Conservation (phyloP, 192 early-diverging fungal species). For the Entomortierella chlamydospora region DNA sequence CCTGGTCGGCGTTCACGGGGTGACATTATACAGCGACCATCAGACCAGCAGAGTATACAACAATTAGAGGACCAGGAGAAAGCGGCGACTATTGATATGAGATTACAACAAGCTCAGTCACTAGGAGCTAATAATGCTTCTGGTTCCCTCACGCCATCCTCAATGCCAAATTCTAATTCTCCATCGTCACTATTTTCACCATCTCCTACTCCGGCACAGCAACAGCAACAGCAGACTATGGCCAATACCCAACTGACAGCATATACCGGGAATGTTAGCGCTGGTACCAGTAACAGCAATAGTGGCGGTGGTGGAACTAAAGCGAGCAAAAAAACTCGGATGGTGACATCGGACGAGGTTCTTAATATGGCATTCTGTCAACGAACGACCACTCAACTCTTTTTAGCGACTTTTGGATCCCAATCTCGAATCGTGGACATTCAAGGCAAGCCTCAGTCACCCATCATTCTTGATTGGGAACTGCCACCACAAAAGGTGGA, state of each 20-base stretch:
- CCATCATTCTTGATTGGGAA: conserved; percentile 38
- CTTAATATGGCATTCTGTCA: conserved; percentile 31
- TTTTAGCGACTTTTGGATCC: conserved; percentile 38
- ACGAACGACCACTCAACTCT: conserved; percentile 29
- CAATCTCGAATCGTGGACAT: conserved; percentile 47
- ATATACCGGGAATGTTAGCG: background rate
- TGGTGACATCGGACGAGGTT: conserved; percentile 52
- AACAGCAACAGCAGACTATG: conserved; percentile 1
- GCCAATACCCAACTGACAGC: background rate
- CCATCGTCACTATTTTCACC: conserved; percentile 15
- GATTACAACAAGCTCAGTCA: background rate
- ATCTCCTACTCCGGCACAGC: background rate
- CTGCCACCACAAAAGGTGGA: conserved; percentile 45
- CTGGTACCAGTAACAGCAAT: background rate
- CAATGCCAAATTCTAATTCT: background rate
- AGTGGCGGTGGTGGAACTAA: background rate
- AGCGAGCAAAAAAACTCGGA: conserved; percentile 16
- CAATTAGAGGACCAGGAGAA: conserved; percentile 33
- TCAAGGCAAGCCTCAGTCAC: conserved; percentile 37
- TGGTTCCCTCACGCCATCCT: background rate
- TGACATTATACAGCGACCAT: conserved; percentile 31
- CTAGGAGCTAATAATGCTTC: background rate
- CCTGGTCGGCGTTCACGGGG: conserved; percentile 19
- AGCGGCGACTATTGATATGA: conserved; percentile 5
- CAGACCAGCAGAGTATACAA: conserved; percentile 30